Base-by-base conservation (phyloP, 306 rosid genomes). In the Casuarina glauca region DNA sequence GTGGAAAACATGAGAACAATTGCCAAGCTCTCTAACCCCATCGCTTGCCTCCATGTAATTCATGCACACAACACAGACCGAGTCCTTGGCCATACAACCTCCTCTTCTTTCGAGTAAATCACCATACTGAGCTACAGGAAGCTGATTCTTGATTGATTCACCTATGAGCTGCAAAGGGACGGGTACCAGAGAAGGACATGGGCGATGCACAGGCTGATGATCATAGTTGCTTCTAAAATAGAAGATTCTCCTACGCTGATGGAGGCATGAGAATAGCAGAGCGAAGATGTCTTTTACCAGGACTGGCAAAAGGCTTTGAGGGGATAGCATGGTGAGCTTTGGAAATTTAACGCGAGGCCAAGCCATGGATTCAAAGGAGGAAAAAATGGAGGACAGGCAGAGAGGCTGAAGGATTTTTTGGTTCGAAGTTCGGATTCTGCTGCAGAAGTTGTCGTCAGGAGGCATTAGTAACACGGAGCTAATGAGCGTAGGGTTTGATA, bases 1-100 rank as follows among this genome's bases (percentile, higher is more conserved):
- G 20, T 80, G 87, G 70, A 80, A 81, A 44, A 69, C 77, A 55
- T 84, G 84, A 16, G 70, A 16, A 19, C 87, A 81, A 52, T 77
- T 81, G 72, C 38, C 58, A 3, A 51, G 82, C 52, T 69, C 70
- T 70, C 84, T 77, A 26, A 81, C 75, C 11, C 51, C 61, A 44
- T 84, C 60, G 0, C 49, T 54, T 6, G 6, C 73, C 76, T 77
- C 72, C 36, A 81, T 41, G 5, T 26, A 3, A 19, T 63, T 55
- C 80, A 74, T 45, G 81, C 87, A 84, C 51, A 84, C 70, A 35
- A 51, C 70, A 45, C 82, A 84, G 42, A 61, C 57, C 0, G 11
- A 15, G 45, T 49, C 75, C 16, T 70, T 19, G 19, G 70, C 32
- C 5, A 7, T 6, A 16, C 46, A 64, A 38, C 4, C 46, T 36